Base-by-base conservation (phyloP, 345 rosid genomes). In the Eucalyptus tenuipes region DNA sequence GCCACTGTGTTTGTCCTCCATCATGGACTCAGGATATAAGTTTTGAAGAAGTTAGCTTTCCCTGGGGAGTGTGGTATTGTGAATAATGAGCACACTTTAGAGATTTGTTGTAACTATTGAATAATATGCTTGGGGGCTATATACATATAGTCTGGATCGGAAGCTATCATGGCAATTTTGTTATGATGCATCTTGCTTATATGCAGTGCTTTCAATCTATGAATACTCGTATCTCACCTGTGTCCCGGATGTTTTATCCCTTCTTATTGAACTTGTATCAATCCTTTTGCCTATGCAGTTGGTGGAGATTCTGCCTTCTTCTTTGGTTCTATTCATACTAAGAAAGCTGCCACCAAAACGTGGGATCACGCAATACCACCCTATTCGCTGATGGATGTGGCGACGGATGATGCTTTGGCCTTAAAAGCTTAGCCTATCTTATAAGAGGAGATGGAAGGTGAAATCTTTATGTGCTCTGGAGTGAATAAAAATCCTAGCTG, bases 271-370 rank as follows among this genome's bases (percentile, higher is more conserved):
- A 24, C 59, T 50, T 15, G 87, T 25, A 42, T 57, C n/a, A 53
- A n/a, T 80, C 86, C 88, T 89, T 79, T 13, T 44, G 82, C 89
- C 14, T 86, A 18, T 64, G 89, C 95, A 97, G 99, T 92, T 96
- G 92, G 99, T 94, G 91, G 99, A 96, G 95, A 95, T 97, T 90
- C 86, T 96, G 88, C 99, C 99, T 27, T 97, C 99, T 16, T 91
- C 95, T 12, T 90, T 97, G 93, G 98, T 95, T 86, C 99, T 96
- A 61, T 95, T 94, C 94, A 95, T 97, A 88, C 91, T 97, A 93
- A 94, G 99, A 93, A 97, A 97, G 94, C 90, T 97, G 91, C 99
- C 99, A 59, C 98, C 99, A 24, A 97, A 94, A 91, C 96, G 99
- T 40, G 95, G 96, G 29, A 93, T 94, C 87, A 94, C 99, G 33